Evolutionary conservation across 345 rosid genomes (phyloP).

Genomic region (Alliaria petiolata): DNA sequence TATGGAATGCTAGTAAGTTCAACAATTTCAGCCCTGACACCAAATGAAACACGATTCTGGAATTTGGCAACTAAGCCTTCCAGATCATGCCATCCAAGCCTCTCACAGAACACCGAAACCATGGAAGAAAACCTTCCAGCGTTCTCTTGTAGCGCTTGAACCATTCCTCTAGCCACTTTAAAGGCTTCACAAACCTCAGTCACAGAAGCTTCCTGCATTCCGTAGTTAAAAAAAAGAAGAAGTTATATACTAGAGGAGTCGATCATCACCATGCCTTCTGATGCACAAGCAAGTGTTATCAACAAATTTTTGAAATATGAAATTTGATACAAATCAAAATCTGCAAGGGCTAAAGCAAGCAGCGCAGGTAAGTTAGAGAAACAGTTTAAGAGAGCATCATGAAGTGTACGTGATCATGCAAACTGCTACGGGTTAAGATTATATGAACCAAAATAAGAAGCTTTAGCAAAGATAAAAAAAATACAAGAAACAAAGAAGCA

Average conservation of each 20-base stretch:
- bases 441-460: constrained; percentile 3
- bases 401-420: constrained; percentile 15
- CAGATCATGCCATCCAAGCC: constrained; percentile 96
- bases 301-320: background rate
- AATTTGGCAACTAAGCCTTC: constrained; percentile 89
- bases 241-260: constrained; percentile 2
- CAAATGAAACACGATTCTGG: constrained; percentile 96
- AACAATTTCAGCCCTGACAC: constrained; percentile 97
- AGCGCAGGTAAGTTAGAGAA: background rate
- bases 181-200: constrained; percentile 90
- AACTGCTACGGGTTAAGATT: constrained; percentile 4
- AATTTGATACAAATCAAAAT: background rate
- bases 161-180: constrained; percentile 96
- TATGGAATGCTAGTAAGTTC: constrained; percentile 91
- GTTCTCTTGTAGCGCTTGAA: constrained; percentile 93
- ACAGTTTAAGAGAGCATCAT: constrained; percentile 8
- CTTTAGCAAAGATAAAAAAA: background rate
- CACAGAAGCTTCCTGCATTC: constrained; percentile 81
- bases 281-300: background rate
- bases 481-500: background rate
- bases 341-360: constrained; percentile 7
- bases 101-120: constrained; percentile 95
- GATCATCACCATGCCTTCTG: constrained; percentile 8
- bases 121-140: constrained; percentile 97
- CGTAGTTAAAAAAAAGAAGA: constrained; percentile 16